Base-by-base conservation (phyloP, 306 rosid genomes). In the Datisca glomerata region DNA sequence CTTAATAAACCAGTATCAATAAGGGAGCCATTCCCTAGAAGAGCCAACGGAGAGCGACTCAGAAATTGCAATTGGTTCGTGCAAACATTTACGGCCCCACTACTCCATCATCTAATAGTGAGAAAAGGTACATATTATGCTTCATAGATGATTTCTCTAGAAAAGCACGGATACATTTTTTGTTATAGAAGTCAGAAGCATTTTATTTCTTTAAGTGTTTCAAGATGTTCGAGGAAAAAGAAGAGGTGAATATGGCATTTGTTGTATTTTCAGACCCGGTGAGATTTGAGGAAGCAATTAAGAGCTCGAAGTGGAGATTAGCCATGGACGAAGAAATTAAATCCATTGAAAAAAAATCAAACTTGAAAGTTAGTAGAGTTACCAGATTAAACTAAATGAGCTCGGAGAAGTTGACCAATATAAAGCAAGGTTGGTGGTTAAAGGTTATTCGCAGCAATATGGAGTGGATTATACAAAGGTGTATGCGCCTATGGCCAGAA, bases 91-190 rank as follows among this genome's bases (percentile, higher is more conserved):
- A 29, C 20, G 55, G 55, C 4, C 43, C 31, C 8, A 22, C 34
- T n/a, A 18, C 43, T 9, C 43, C 43, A 2, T 2, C 0, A 12
- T 49, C 43, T 1, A 49, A 49, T 8, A 49, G 55, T 3, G 21
- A 21, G 13, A 49, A 49, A 7, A 49, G 55, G 43, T 49, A 49
- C 14, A 7, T 20, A 2, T 7, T 49, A 3, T 18, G 43, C 8
- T 34, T 49, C 21, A 49, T 33, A 8, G 46, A 51, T 51, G 46
- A 49, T 34, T 49, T n/a, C n/a, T n/a, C n/a, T n/a, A n/a, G 43
- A 33, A 49, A 49, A 14, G 3, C 44, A 23, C 38, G 46, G 45
- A 15, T 13, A 8, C 38, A 51, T 12, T 51, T 37, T 15, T 25
- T 51, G 8, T 7, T 20, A 11, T 13, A 34, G 8, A 49, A 49